Conservation (phyloP, 2,329 filamentous ascomycete genomes). For the Fulvia fulva region DNA sequence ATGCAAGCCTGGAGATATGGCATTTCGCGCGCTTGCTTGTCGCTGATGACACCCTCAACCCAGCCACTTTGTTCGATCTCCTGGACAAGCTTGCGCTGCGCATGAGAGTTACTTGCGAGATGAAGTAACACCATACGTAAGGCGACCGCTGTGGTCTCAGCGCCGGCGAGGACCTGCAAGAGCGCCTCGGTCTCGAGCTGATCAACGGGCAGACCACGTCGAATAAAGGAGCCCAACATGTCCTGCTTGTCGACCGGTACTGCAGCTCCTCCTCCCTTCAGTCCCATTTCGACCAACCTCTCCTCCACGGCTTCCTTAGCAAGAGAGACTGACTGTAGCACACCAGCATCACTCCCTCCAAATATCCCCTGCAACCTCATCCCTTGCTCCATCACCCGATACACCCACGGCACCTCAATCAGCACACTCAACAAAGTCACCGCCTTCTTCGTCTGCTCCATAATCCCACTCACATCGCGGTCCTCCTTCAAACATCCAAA, state of each 20-base stretch:
- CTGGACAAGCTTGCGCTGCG: conserved; percentile 44
- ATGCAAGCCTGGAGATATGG: conserved; percentile 40
- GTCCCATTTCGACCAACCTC: neutral
- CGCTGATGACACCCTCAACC: conserved; percentile 2
- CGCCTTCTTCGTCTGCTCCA: conserved; percentile 3
- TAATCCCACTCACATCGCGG: conserved; percentile 1
- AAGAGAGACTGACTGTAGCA: neutral
- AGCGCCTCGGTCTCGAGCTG: conserved; percentile 13
- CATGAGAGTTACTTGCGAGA: conserved; percentile 19
- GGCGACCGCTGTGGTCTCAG: conserved; percentile 50
- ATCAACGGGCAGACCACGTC: conserved; percentile 6
- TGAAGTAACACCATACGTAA: conserved; percentile 30
- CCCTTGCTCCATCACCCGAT: conserved; percentile 4
- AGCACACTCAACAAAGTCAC: conserved; percentile 5
- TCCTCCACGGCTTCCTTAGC: neutral
- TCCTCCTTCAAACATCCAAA: conserved; percentile 8
- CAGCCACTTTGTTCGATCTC: conserved; percentile 39
- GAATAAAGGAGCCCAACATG: conserved; percentile 15
- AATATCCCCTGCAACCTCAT: neutral
- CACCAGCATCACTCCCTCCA: neutral
- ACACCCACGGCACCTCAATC: conserved; percentile 6
- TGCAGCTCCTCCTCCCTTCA: neutral
- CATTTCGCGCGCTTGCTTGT: conserved; percentile 29
- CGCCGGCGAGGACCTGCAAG: conserved; percentile 37
- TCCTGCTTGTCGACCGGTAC: conserved; percentile 6